Base-by-base conservation (phyloP, 306 rosid species). In the Quercus bicolor region DNA sequence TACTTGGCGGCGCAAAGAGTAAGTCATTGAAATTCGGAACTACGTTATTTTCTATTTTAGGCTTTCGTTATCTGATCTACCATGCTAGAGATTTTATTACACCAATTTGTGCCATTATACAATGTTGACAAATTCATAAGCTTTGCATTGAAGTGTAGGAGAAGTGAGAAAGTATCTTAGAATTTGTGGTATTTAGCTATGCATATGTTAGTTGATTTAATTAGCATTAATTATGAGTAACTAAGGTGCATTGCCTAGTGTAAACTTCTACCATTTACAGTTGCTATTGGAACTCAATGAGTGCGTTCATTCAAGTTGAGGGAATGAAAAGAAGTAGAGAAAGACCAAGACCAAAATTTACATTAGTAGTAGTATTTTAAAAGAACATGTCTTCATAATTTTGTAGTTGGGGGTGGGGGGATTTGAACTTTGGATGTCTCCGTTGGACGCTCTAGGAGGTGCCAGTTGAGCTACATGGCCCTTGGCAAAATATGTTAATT, bases 1-100 rank as follows among this genome's bases (percentile, higher is more conserved):
- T 76, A 89, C 92, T 64, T 96, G 99, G 99, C 88, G 86, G 68
- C 91, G 98, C 29, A 96, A 96, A 88, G 96, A 76, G 99, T 96
- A 79, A 86, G 98, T 66, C 26, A 8, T 9, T 66, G 51, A 19
- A 34, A 66, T 6, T 9, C 19, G 72, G 9, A 34, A 66, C 13
- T 66, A 19, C n/a, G 15, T 33, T 66, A 8, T 8, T 4, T 6
- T 19, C 51, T 65, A 1, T 18, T 16, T 7, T 31, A 31, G 48
- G 48, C 70, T 66, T 66, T 23, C n/a, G 24, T 34, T 16, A 18
- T 66, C 70, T 29, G 48, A 66, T 19, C 52, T 66, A 33, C 71
- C 71, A 19, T 66, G 24, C 48, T 66, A 31, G 51, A 66, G 37
- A 33, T 19, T 66, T 64, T 10, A 1, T 16, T 14, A 19, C 34